A percentile compares a stretch with the other conserved stretches of the same genome.
Evolutionary conservation across 2,329 filamentous ascomycete genomes (phyloP).

Genomic region (Stagonosporopsis cucurbitacearum): DNA sequence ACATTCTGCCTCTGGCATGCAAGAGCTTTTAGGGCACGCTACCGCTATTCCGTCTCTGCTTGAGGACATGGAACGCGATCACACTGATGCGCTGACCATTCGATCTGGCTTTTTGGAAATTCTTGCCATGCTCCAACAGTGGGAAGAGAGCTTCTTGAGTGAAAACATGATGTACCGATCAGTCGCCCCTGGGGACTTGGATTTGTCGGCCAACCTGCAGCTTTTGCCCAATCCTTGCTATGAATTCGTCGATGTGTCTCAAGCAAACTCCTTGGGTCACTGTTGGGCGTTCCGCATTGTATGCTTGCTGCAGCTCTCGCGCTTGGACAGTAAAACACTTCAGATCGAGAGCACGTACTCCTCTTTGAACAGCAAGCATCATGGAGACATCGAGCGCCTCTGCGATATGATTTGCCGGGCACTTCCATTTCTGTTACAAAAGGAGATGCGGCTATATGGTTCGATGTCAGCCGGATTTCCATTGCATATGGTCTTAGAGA

Average conservation of each 20-base stretch:
- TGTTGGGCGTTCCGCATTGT: slow-evolving; percentile 5
- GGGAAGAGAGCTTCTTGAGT: not conserved
- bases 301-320: not conserved
- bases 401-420: slow-evolving; percentile 2
- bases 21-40: not conserved
- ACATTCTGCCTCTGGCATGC: slow-evolving; percentile 1
- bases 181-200: not conserved
- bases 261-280: slow-evolving; percentile 5
- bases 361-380: not conserved
- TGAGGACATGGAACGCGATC: not conserved
- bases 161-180: not conserved
- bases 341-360: not conserved
- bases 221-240: not conserved
- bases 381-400: not conserved
- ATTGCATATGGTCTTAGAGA: slow-evolving; percentile 7
- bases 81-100: not conserved
- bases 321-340: not conserved
- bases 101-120: not conserved
- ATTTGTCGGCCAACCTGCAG: not conserved
- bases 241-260: slow-evolving; percentile 3
- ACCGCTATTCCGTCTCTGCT: not conserved
- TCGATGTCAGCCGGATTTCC: slow-evolving; percentile 8
- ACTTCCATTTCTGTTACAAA: slow-evolving; percentile 3
- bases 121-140: not conserved
- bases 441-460: slow-evolving; percentile 8